Base-by-base conservation (phyloP, 257 asterid species). In the Misopates orontium region DNA sequence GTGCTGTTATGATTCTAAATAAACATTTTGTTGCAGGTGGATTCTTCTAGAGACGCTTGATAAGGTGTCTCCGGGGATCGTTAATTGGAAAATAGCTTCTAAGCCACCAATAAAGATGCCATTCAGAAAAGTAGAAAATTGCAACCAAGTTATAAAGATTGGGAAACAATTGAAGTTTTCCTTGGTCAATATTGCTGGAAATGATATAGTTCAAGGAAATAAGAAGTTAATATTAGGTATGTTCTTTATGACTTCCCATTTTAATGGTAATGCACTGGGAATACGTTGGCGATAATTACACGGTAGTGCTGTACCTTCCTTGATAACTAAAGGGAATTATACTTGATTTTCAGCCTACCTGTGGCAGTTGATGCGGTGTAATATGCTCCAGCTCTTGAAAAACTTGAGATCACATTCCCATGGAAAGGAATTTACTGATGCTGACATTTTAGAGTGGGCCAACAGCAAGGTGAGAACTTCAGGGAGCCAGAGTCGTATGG, bases 71-170 rank as follows among this genome's bases (percentile, higher is more conserved):
- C 96, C 95, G 12, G 95, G 97, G 71, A 90, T 82, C 45, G 99
- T 93, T 40, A 87, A 88, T 61, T 93, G 97, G 99, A 93, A 87
- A 82, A 74, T 86, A 23, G 88, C 97, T 70, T 82, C 95, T 40
- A 87, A 82, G 78, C 99, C 99, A 74, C 99, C 99, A 62, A 90
- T 93, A 60, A 84, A 86, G 78, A 87, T 86, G 99, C 99, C 96
- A 62, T 91, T 91, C 77, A 77, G 90, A 63, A 88, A 91, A 86
- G 98, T 91, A 56, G 98, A 91, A 77, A 91, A 91, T 49, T 91
- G 96, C 87, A 93, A 93, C 80, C 99, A 90, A 82, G 99, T 93
- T 47, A 84, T 93, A 84, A 90, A 83, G 79, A 86, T 93, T 19
- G 99, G 99, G 77, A 87, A 82, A 74, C 95, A 90, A 60, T 74